Conservation (phyloP, 2,329 filamentous ascomycete species). For the Trichothecium roseum region DNA sequence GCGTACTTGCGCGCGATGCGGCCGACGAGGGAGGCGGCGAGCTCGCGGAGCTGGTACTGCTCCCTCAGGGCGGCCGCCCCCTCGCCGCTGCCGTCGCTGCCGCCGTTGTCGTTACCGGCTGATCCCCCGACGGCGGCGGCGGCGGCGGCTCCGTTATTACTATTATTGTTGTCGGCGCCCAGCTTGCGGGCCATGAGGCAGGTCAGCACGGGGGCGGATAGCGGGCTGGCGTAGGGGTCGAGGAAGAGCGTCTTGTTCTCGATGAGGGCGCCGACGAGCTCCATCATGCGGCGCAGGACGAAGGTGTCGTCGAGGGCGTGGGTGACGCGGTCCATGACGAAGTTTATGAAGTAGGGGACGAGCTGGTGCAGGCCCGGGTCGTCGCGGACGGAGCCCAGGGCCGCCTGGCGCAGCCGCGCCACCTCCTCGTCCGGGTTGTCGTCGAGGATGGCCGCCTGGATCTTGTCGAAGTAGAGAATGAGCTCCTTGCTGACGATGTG, state of each 20-base stretch:
- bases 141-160: conserved; percentile 17
- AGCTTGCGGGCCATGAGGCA: conserved; percentile 75
- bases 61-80: conserved; percentile 42
- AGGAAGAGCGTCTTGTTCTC: conserved; percentile 71
- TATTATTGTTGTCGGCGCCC: conserved; percentile 38
- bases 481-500: conserved; percentile 94
- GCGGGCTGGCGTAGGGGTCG: conserved; percentile 48
- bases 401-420: conserved; percentile 65
- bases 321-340: conserved; percentile 91
- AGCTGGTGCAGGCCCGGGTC: conserved; percentile 93
- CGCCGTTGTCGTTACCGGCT: too few relatives aligned
- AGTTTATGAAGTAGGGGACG: conserved; percentile 92
- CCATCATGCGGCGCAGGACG: conserved; percentile 84
- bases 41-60: conserved; percentile 73
- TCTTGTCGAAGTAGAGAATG: conserved; percentile 93
- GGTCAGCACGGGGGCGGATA: conserved; percentile 82
- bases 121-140: too few relatives aligned
- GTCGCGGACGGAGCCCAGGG: conserved; percentile 72
- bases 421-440: conserved; percentile 74
- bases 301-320: conserved; percentile 88
- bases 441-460: conserved; percentile 79
- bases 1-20: conserved; percentile 75
- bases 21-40: conserved; percentile 72
- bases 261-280: conserved; percentile 74
- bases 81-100: conserved; percentile 18